Conservation (phyloP, 2,329 filamentous ascomycete species). For the Pseudogymnoascus sp. region DNA sequence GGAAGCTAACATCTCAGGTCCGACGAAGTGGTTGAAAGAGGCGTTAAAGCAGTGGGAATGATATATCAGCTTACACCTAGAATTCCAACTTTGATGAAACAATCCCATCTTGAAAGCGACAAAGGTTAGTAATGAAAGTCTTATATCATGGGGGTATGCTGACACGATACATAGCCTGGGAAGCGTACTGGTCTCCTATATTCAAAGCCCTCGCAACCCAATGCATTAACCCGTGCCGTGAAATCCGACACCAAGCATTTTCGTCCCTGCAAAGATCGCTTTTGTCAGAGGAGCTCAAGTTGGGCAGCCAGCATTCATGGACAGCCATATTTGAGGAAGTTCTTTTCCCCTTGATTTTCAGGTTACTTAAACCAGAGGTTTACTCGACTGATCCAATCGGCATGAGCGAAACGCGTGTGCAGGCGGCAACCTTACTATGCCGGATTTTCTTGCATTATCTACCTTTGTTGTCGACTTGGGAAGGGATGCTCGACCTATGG, state of each 20-base stretch:
- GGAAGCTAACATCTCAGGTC: slow-evolving; percentile 40
- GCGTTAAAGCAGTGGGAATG: slow-evolving; percentile 70
- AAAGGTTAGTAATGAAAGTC: slow-evolving; percentile 51
- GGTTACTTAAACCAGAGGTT: slow-evolving; percentile 86
- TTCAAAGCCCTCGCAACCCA: slow-evolving; percentile 83
- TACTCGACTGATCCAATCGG: slow-evolving; percentile 84
- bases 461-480: slow-evolving; percentile 73
- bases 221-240: slow-evolving; percentile 88
- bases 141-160: slow-evolving; percentile 18
- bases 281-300: slow-evolving; percentile 74
- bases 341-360: slow-evolving; percentile 80
- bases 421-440: slow-evolving; percentile 82
- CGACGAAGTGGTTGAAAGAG: slow-evolving; percentile 66
- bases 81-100: slow-evolving; percentile 79
- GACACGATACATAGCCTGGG: slow-evolving; percentile 62
- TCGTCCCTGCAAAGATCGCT: slow-evolving; percentile 78
- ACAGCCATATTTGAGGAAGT: slow-evolving; percentile 91
- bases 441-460: slow-evolving; percentile 95
- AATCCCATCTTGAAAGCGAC: slow-evolving; percentile 81
- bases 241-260: slow-evolving; percentile 84
- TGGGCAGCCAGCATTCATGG: slow-evolving; percentile 84
- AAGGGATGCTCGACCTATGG: slow-evolving; percentile 88
- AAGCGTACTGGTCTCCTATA: slow-evolving; percentile 93
- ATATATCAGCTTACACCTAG: slow-evolving; percentile 75
- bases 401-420: slow-evolving; percentile 92